Evolutionary conservation across 1,284 basidiomycete genomes (phyloP).

Genomic region (Leccinum angustisporum): DNA sequence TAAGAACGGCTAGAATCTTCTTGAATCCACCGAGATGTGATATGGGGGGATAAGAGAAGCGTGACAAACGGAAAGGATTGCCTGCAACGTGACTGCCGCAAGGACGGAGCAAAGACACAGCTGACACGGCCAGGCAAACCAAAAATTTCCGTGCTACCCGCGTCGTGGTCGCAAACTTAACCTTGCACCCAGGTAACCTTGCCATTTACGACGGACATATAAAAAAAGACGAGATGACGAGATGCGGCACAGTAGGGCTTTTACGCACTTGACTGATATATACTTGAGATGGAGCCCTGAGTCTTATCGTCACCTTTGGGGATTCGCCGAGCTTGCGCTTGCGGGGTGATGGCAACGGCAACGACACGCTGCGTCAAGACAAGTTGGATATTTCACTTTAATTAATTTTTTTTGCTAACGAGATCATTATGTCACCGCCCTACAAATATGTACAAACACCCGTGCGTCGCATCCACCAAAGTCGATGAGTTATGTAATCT

Average conservation of each 20-base stretch:
- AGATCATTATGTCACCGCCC: conserved; percentile 8
- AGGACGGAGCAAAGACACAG: conserved; percentile 35
- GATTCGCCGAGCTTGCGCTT: conserved; percentile 10
- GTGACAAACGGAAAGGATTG: conserved; percentile 18
- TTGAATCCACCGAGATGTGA: conserved; percentile 13
- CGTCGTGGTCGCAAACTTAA: conserved; percentile 31
- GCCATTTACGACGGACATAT: conserved; percentile 13
- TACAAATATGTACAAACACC: conserved; percentile 42
- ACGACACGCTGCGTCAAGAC: too few relatives aligned
- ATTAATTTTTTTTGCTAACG: conserved; percentile 12
- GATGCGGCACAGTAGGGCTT: conserved; percentile 13
- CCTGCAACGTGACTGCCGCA: conserved; percentile 36
- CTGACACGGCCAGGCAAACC: conserved; percentile 23
- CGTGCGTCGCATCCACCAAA: conserved; percentile 13
- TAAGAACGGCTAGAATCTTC: conserved; percentile 9
- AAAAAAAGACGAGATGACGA: conserved; percentile 17
- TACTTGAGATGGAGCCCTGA: conserved; percentile 15
- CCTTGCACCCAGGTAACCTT: conserved; percentile 26
- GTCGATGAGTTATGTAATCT: conserved; percentile 9
- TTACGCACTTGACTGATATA: conserved; percentile 21
- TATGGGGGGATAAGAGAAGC: conserved; percentile 6
- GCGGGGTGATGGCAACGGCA: conserved; percentile 1
- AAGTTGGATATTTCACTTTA: conserved; percentile 6
- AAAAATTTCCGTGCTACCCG: conserved; percentile 33
- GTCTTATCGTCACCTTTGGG: neutral